Conservation (phyloP, 345 rosid species). For the Rhodomyrtus tomentosa region DNA sequence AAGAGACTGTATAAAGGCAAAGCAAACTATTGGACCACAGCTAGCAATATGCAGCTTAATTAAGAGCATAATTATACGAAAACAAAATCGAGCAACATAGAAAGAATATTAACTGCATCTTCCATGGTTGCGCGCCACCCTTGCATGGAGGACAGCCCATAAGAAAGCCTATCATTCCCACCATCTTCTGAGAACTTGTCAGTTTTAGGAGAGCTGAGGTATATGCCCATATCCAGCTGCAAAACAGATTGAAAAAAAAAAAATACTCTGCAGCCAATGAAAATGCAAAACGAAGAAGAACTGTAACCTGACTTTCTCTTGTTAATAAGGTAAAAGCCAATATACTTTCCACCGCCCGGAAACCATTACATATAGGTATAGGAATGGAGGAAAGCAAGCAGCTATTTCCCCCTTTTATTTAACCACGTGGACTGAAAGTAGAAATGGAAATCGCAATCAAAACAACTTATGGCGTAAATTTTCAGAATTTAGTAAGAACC, state of each 20-base stretch:
- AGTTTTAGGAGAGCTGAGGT: constrained; percentile 87
- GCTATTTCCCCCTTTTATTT: background rate
- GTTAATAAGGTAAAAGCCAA: background rate
- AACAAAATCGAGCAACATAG: background rate
- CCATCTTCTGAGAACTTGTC: constrained; percentile 90
- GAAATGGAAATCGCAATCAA: background rate
- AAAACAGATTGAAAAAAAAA: too few relatives aligned
- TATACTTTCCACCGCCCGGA: background rate
- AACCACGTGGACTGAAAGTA: background rate
- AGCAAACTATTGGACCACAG: background rate
- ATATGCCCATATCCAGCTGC: constrained; percentile 62
- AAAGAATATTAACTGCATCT: constrained; percentile 73
- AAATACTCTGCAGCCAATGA: background rate
- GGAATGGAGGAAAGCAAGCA: background rate
- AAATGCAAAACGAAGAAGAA: background rate
- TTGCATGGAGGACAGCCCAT: constrained; percentile 96
- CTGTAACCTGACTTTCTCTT: background rate
- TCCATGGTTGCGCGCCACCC: constrained; percentile 99
- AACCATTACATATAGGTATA: background rate
- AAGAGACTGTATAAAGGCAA: background rate
- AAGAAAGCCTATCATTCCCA: constrained; percentile 61
- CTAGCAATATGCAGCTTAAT: background rate
- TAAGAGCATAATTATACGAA: background rate
- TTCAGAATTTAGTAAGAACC: background rate
- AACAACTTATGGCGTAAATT: background rate